Base-by-base conservation (phyloP, 352 stramenopile species). In the Phytophthora sansomeana region DNA sequence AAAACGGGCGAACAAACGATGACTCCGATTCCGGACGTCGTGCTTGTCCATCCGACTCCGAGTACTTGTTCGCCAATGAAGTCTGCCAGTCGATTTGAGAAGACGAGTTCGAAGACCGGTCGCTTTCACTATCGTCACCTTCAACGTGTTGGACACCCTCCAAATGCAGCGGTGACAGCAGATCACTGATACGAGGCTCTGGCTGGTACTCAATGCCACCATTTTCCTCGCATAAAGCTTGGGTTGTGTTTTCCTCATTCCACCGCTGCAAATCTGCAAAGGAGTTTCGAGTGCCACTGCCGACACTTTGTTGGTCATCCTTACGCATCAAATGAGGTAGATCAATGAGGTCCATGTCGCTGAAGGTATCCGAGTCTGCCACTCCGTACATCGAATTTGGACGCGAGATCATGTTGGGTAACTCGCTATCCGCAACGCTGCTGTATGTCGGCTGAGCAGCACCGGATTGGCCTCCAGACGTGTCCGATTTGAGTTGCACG, bases 321-420 rank as follows among this genome's bases (percentile, higher is more conserved):
- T 87, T 89, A 42, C 77, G 78, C 80, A 93, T 89, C 41, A 93
- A 61, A 29, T 93, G 84, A 14, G 84, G 84, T 10, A 93, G 69
- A 38, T 90, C 82, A 9, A 80, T 78, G 48, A 93, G 64, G 39
- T 91, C 84, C 64, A 92, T 71, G 50, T 92, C 84, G 46, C 84
- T 93, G 55, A 93, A 93, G 0, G 84, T 89, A 41, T 93, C 84
- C 6, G 77, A 90, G 17, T 80, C 71, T 26, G 80, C 75, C 26
- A 89, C 77, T 47, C 72, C 79, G 41, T 78, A 83, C 41, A 89
- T 76, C 26, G 78, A 86, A 28, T 85, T 78, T 7, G 62, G 68
- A 17, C 75, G 83, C 6, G 67, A 83, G 17, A 61, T 10, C n/a
- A 67, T 43, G 35, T 70, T 60, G 42, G 55, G 11, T 35, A 54